Conservation (phyloP, 140 eudicot genomes). For the Oenanthe javanica region DNA sequence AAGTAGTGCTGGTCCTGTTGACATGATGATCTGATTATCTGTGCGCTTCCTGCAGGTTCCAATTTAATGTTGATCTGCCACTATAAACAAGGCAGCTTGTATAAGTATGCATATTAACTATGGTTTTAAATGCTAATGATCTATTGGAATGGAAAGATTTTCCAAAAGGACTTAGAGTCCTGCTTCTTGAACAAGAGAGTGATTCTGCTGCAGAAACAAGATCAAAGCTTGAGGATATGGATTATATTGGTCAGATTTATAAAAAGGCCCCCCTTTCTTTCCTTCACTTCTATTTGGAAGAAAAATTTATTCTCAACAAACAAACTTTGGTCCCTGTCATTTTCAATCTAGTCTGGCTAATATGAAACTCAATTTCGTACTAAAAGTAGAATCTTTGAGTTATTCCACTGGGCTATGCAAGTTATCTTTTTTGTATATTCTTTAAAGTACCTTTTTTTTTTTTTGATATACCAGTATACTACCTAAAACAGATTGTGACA, state of each 20-base stretch:
- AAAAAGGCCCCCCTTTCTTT: background rate
- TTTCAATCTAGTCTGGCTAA: constrained; percentile 7
- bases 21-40: background rate
- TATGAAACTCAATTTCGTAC: background rate
- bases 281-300: background rate
- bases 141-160: constrained; percentile 69
- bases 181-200: constrained; percentile 55
- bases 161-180: constrained; percentile 83
- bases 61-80: constrained; percentile 19
- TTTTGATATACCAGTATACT: background rate
- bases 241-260: constrained; percentile 55
- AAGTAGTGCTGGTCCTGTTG: constrained; percentile 10
- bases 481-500: constrained; percentile 14
- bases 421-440: constrained; percentile 3
- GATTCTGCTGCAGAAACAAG: constrained; percentile 52
- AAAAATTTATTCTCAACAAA: background rate
- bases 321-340: constrained; percentile 4
- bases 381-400: constrained; percentile 8
- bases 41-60: constrained; percentile 2
- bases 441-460: constrained; percentile 9
- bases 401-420: background rate
- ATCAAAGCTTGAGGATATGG: constrained; percentile 73
- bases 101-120: constrained; percentile 70
- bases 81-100: constrained; percentile 12
- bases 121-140: constrained; percentile 78